Evolutionary conservation across 352 stramenopile genomes (phyloP).

Genomic region (Phytophthora quininea): DNA sequence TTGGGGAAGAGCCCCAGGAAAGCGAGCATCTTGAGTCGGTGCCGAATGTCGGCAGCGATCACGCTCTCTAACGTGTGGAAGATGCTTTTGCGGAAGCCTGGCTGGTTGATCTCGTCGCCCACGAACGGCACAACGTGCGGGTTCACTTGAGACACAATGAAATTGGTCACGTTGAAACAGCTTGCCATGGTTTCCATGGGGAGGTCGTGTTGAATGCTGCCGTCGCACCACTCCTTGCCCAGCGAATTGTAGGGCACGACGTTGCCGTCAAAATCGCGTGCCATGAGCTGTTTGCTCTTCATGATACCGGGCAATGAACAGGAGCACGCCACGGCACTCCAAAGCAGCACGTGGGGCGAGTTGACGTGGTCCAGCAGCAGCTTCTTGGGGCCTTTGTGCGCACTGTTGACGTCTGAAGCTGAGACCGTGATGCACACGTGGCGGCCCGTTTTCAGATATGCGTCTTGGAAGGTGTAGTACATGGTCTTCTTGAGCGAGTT

Average conservation of each 20-base stretch:
- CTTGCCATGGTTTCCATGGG: conserved; percentile 94
- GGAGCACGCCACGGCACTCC: conserved; percentile 89
- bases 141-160: conserved; percentile 91
- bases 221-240: conserved; percentile 94
- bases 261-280: conserved; percentile 80
- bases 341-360: conserved; percentile 92
- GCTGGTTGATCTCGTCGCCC: conserved; percentile 87
- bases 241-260: conserved; percentile 92
- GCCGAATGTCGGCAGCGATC: conserved; percentile 71
- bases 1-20: conserved; percentile 88
- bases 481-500: conserved; percentile 51
- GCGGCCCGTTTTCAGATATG: conserved; percentile 91
- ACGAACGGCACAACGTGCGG: conserved; percentile 93
- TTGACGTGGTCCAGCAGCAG: conserved; percentile 94
- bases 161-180: conserved; percentile 94
- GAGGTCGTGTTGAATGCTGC: conserved; percentile 91
- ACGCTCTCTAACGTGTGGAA: conserved; percentile 87
- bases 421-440: conserved; percentile 96
- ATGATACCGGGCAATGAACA: conserved; percentile 94
- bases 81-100: conserved; percentile 65
- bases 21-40: conserved; percentile 75
- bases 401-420: conserved; percentile 86
- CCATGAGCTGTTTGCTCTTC: conserved; percentile 89
- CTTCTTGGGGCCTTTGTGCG: conserved; percentile 76
- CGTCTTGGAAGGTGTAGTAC: conserved; percentile 94